phyloP scores from a whole-genome alignment of 495 filamentous ascomycete genomes.

The Glonium stellatum region DNA sequence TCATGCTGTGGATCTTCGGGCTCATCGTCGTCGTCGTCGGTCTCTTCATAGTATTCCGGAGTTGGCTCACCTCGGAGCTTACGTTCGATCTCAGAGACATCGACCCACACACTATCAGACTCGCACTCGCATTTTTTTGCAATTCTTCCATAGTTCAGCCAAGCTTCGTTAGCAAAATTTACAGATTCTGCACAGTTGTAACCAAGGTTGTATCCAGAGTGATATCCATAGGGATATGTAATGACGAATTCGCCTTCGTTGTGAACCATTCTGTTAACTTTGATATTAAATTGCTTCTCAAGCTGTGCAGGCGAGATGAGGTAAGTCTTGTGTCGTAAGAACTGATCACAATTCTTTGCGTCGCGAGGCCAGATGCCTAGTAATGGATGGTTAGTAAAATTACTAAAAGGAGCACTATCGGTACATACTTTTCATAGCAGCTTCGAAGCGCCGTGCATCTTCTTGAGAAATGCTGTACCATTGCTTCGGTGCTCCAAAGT shows the following conservation, averaged over 20 bases:
- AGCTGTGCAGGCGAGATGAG: slow-evolving; percentile 89
- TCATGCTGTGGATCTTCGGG: slow-evolving; percentile 55
- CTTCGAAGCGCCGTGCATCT: slow-evolving; percentile 89
- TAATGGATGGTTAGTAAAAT: not conserved
- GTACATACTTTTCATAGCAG: slow-evolving; percentile 74
- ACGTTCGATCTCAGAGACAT: slow-evolving; percentile 89
- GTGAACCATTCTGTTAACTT: slow-evolving; percentile 91
- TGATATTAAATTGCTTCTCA: slow-evolving; percentile 81
- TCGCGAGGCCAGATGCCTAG: slow-evolving; percentile 80
- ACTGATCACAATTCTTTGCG: slow-evolving; percentile 94
- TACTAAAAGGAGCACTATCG: not conserved
- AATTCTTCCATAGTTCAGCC: slow-evolving; percentile 89
- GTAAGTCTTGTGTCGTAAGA: slow-evolving; percentile 95
- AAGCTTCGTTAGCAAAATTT: slow-evolving; percentile 92
- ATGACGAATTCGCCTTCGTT: slow-evolving; percentile 98
- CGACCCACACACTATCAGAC: slow-evolving; percentile 96
- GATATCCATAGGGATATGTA: slow-evolving; percentile 96
- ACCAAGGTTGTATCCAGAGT: slow-evolving; percentile 95
- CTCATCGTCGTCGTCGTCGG: slow-evolving; percentile 67
- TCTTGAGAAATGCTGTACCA: slow-evolving; percentile 99
- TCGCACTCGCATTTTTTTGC: slow-evolving; percentile 97
- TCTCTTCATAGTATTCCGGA: slow-evolving; percentile 76
- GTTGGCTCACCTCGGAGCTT: slow-evolving; percentile 88
- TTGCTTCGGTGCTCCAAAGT: slow-evolving; percentile 97
- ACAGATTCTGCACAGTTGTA: slow-evolving; percentile 99